These are phyloP conservation scores for Circinella umbellata DNA, from an alignment of 371 early-diverging fungal species.

Conservation along the genomic window DNA sequence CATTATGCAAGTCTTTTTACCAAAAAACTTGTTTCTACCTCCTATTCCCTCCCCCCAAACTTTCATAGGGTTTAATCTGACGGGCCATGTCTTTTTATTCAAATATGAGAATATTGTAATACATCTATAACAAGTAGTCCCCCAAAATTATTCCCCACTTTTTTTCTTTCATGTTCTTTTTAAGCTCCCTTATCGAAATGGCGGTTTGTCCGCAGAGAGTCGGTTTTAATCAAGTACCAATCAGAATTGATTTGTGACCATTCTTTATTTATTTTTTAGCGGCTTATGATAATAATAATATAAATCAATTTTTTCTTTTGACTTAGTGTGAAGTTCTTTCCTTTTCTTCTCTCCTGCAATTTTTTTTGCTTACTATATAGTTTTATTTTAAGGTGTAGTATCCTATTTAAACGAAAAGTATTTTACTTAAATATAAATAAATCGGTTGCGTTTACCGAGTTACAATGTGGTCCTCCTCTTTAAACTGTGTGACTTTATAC, in stretches of 20 bases:
- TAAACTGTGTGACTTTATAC: slow-evolving; percentile 1
- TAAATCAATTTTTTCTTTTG: neutral
- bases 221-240: neutral
- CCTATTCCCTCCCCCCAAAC: neutral
- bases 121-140: too few species aligned
- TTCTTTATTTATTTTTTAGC: neutral
- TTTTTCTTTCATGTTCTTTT: neutral
- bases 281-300: neutral
- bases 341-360: neutral
- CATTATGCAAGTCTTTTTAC: slow-evolving; percentile 4
- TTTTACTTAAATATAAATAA: neutral
- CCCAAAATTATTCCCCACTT: neutral
- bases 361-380: neutral
- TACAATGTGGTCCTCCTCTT: neutral
- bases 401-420: neutral
- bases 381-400: neutral
- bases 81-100: neutral
- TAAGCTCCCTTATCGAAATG: too few species aligned
- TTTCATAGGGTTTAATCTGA: neutral
- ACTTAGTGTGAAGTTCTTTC: neutral
- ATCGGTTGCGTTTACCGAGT: neutral
- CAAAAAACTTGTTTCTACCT: neutral
- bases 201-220: neutral
- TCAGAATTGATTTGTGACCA: neutral
- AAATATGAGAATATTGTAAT: neutral